Base-by-base conservation (phyloP, 257 asterid species). In the Jacaranda mimosifolia region DNA sequence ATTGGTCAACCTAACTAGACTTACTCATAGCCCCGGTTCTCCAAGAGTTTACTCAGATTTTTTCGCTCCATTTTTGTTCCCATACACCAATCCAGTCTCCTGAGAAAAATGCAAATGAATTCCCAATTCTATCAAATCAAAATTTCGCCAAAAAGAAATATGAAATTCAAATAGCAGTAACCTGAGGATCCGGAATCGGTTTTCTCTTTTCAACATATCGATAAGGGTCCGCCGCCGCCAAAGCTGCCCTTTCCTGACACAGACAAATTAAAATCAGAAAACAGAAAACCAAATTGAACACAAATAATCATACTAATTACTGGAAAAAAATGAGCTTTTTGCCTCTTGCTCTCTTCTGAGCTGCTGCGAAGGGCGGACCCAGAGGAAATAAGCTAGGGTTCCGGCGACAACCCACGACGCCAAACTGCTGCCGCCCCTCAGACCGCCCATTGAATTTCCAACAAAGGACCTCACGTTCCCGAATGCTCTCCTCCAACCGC, bases 331-430 rank as follows among this genome's bases (percentile, higher is more conserved):
- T 8, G 3, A 17, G 11, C 32, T 32, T 63, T 7, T n/a, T 49
- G 73, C 99, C 97, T 89, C 84, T 86, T 95, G 98, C 63, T 95
- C 96, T 74, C 83, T 83, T 70, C 86, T 88, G 78, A 95, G 97
- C 81, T 93, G 89, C 79, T 90, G 98, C 43, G 97, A 88, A 48
- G 99, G 99, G 49, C 87, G 90, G 68, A 95, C 93, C 99, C 98
- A 95, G 3, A 93, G 93, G 84, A 76, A 81, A 81, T 95, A 95
- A 83, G 99, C 99, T 78, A 95, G 90, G 81, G 98, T 91, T 89
- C 99, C 98, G 86, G 99, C 97, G 64, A 90, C 97, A 0, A 79
- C 86, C 99, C 99, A 95, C 35, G 99, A 91, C 14, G 98, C 97
- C 66, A 91, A 75, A 75, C 93, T 95, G 79, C 90, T 83, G 63